Percentiles rank a stretch among this genome's conserved stretches.
Conservation (phyloP, 768 basidiomycete species). For the Trametes sanguinea region DNA sequence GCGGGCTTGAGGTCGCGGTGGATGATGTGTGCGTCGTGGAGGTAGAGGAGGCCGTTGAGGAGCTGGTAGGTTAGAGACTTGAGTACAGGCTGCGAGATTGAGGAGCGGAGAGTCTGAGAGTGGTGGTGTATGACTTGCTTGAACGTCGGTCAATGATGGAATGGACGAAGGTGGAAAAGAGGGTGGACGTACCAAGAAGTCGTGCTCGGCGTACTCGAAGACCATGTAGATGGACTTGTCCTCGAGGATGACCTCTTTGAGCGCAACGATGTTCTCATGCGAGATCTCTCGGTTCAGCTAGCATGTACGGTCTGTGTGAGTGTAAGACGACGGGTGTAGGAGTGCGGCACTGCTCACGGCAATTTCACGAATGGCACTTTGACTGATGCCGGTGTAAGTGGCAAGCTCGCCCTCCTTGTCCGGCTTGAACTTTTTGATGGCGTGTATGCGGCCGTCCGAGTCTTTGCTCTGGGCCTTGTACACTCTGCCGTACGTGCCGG, state of each 20-base stretch:
- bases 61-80: constrained; percentile 95
- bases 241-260: constrained; percentile 94
- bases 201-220: constrained; percentile 98
- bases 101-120: constrained; percentile 80
- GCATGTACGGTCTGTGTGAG: constrained; percentile 19
- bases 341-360: constrained; percentile 56
- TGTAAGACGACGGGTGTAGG: not conserved
- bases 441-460: constrained; percentile 71
- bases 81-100: constrained; percentile 76
- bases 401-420: constrained; percentile 98
- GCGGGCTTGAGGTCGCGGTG: constrained; percentile 99
- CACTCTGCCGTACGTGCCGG: constrained; percentile 97
- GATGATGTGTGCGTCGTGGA: constrained; percentile 92
- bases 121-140: constrained; percentile 99
- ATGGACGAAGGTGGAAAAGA: not conserved
- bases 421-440: constrained; percentile 99
- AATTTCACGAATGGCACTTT: constrained; percentile 96
- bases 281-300: constrained; percentile 88
- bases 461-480: constrained; percentile 91
- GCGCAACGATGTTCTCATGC: constrained; percentile 88
- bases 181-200: constrained; percentile 74
- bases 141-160: not conserved
- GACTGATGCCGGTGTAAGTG: constrained; percentile 96
- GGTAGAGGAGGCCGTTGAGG: constrained; percentile 89
- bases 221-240: constrained; percentile 99